Evolutionary conservation across 169 alveolate genomes (phyloP).

Genomic region (Plasmodium berghei): DNA sequence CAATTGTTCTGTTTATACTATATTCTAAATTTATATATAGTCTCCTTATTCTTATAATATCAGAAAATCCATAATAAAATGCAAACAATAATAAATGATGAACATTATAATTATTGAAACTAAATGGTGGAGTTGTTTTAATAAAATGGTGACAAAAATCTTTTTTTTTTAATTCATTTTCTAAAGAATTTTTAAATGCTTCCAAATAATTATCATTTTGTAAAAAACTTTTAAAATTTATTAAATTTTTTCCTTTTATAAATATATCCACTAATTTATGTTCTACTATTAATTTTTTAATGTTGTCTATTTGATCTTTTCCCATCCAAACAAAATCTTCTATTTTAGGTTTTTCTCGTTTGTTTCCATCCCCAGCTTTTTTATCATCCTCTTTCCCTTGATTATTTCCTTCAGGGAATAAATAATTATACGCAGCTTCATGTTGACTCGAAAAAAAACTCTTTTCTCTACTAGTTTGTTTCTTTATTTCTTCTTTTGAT

Average conservation of each 20-base stretch:
- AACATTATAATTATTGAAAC: slow-evolving; percentile 35
- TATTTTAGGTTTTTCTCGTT: background rate
- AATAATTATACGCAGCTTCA: slow-evolving; percentile 32
- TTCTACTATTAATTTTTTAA: slow-evolving; percentile 42
- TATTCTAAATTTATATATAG: slow-evolving; percentile 47
- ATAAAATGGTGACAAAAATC: slow-evolving; percentile 56
- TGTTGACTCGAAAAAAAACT: slow-evolving; percentile 2
- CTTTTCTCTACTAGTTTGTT: background rate
- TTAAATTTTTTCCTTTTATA: slow-evolving; percentile 54
- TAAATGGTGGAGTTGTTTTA: slow-evolving; percentile 54
- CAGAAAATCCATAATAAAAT: slow-evolving; percentile 67
- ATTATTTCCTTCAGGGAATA: slow-evolving; percentile 18
- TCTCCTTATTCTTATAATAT: slow-evolving; percentile 56
- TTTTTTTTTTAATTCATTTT: slow-evolving; percentile 41
- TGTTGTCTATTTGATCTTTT: slow-evolving; percentile 48
- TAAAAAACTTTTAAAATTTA: slow-evolving; percentile 32
- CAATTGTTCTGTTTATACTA: slow-evolving; percentile 33
- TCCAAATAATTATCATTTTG: slow-evolving; percentile 40
- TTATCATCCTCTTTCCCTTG: background rate
- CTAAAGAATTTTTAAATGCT: slow-evolving; percentile 44
- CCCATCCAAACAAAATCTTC: slow-evolving; percentile 62
- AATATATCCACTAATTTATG: slow-evolving; percentile 41
- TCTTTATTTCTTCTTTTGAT: background rate
- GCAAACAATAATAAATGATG: slow-evolving; percentile 62
- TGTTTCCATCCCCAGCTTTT: background rate